Base-by-base conservation (phyloP, 148 eudicot genomes). In the Drosera capensis region DNA sequence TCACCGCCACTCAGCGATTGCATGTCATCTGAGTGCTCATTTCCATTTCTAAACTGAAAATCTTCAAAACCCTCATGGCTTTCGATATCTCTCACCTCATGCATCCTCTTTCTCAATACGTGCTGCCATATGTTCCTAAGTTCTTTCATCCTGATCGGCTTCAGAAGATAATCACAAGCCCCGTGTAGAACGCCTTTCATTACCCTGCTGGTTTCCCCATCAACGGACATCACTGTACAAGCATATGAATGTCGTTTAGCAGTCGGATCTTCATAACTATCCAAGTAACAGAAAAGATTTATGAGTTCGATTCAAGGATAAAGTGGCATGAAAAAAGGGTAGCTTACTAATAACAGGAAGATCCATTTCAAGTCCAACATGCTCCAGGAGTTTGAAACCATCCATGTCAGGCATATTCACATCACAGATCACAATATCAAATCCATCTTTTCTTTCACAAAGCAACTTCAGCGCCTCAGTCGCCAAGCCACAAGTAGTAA, bases 381-480 rank as follows among this genome's bases (percentile, higher is more conserved):
- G 94, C 67, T 92, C 99, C 5, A 92, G 79, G 68, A 92, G 99
- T 65, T 70, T 92, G 48, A 92, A 92, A 31, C 99, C 99, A 67
- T 92, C 95, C 99, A 92, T 92, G 43, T 92, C 99, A 23, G 99
- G 99, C 99, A 92, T 92, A 73, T 84, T 92, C 44, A 92, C 99
- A 64, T 92, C 99, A 56, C 99, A 85, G 35, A 92, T 85, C 39
- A 92, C 95, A 12, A 92, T 92, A 62, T 92, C 95, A 46, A 71
- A 85, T 19, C 94, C 94, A 42, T 76, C 88, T 60, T 79, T 92
- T 54, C 82, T 60, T 51, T 85, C 95, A 51, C 99, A 86, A 54
- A 90, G 99, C 59, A 72, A 46, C 51, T 62, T 66, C 70, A 92
- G 58, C 37, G 95, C 95, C 53, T 92, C 82, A 58, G 76, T 72